Evolutionary conservation across 345 rosid genomes (phyloP).

Genomic region (Balakata baccata): DNA sequence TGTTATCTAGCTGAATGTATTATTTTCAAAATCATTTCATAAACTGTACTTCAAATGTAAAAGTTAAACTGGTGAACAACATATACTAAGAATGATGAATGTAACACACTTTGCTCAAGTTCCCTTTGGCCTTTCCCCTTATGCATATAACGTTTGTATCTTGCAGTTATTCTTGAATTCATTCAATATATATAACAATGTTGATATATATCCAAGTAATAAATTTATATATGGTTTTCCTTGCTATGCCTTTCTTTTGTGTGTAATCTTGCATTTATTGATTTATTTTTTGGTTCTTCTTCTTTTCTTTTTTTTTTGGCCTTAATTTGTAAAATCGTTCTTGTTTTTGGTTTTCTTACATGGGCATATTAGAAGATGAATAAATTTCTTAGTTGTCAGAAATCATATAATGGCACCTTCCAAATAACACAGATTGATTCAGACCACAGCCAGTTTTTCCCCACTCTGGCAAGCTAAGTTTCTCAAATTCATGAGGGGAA

Average conservation of each 20-base stretch:
- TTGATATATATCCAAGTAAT: not conserved
- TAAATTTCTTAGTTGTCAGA: not conserved
- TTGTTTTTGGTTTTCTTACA: not conserved
- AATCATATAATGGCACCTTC: not conserved
- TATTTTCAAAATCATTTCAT: not conserved
- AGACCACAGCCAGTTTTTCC: not conserved
- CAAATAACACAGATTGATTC: not conserved
- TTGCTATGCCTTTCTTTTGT: too few relatives aligned
- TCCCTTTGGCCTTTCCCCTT: not conserved
- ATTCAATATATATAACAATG: slow-evolving; percentile 1
- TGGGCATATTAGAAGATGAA: not conserved
- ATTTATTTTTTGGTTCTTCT: not conserved
- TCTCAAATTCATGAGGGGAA: too few relatives aligned
- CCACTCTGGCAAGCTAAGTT: not conserved
- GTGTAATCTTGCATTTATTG: not conserved
- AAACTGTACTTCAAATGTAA: not conserved
- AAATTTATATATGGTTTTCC: not conserved
- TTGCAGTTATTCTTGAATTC: not conserved
- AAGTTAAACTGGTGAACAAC: not conserved
- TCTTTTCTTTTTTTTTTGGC: not conserved
- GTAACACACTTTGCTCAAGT: not conserved
- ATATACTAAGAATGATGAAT: not conserved
- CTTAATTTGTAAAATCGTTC: not conserved
- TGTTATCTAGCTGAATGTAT: not conserved
- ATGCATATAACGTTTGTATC: not conserved